Evolutionary conservation across 208 protist species (phyloP), one percentile per base, ranked within the genome.

Genomic region (Dictyostelium gargantuum): DNA sequence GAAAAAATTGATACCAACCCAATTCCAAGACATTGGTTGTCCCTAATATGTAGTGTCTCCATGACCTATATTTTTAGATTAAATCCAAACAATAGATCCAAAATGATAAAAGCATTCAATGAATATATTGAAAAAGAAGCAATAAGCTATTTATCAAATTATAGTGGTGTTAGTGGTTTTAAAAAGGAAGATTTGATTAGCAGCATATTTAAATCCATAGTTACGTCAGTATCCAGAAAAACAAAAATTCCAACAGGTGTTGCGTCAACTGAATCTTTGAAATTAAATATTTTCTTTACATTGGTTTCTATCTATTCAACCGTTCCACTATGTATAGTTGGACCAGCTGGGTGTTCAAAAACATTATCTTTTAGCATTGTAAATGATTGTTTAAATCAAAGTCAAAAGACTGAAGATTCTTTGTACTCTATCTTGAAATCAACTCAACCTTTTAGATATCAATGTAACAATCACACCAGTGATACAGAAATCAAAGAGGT

Each of bases 291-390:
- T 1, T 96, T 94, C 9, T 50, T 40, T 32, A 75, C 19, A 23
- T 29, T 95, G 29, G 29, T 96, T 13, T 72, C 54, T 6, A 81
- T 94, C n/a, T 48, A 76, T 35, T 48, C 46, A 42, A 63, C 40
- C 29, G 74, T 95, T 8, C 94, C 94, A 23, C 8, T 95, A 2
- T 70, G 94, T 73, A 94, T 95, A 32, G 35, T 85, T 44, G 94
- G 94, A 32, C 80, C 68, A 50, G 94, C 94, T n/a, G 95, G 94
- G 21, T 95, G 93, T 23, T 80, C 42, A 26, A 95, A 95, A 50
- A 95, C 94, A 13, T 81, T 95, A 26, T 56, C 38, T n/a, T 96
- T 96, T 50, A 85, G 10, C 1, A 84, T 95, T 89, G 94, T 91
- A 0, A 19, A 52, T 11, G 94, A 96, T 26, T 94, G 94, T 48